phyloP scores from a whole-genome alignment of 1,284 basidiomycete genomes.

The Tilletia setariae region DNA sequence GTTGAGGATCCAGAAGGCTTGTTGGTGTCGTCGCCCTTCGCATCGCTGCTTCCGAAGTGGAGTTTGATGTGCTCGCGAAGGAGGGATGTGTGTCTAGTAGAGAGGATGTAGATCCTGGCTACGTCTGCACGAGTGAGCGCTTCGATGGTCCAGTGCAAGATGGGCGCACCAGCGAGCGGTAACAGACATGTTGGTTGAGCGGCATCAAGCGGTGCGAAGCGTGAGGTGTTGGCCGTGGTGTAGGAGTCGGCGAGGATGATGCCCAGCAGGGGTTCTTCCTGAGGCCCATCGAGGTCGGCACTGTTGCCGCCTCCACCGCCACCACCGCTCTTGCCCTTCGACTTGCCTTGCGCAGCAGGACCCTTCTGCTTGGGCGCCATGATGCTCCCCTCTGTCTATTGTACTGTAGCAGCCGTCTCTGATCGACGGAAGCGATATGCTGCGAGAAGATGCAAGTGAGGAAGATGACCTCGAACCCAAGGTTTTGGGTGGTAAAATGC shows the following conservation, averaged over 20 bases:
- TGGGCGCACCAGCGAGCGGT: conserved; percentile 85
- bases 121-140: conserved; percentile 85
- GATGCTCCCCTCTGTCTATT: too few relatives aligned
- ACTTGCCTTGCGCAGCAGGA: background rate
- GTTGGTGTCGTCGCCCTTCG: conserved; percentile 48
- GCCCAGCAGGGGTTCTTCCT: conserved; percentile 66
- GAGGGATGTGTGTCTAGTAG: conserved; percentile 20
- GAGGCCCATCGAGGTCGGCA: conserved; percentile 38
- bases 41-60: conserved; percentile 63
- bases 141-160: conserved; percentile 95
- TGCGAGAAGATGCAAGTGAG: too few relatives aligned
- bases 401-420: too few relatives aligned
- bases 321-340: background rate
- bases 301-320: background rate
- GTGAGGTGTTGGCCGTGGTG: conserved; percentile 88
- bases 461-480: too few relatives aligned
- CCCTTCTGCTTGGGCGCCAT: conserved; percentile 8
- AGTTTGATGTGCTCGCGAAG: conserved; percentile 67
- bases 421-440: too few relatives aligned
- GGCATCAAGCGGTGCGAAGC: conserved; percentile 78
- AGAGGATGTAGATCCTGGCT: conserved; percentile 87
- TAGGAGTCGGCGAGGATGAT: conserved; percentile 92
- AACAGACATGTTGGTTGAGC: conserved; percentile 65
- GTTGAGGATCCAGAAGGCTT: too few relatives aligned
- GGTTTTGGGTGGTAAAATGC: too few relatives aligned